Evolutionary conservation across 2,329 filamentous ascomycete species (phyloP), one percentile per base, ranked within the genome.

Genomic region (Leptographium flavum): DNA sequence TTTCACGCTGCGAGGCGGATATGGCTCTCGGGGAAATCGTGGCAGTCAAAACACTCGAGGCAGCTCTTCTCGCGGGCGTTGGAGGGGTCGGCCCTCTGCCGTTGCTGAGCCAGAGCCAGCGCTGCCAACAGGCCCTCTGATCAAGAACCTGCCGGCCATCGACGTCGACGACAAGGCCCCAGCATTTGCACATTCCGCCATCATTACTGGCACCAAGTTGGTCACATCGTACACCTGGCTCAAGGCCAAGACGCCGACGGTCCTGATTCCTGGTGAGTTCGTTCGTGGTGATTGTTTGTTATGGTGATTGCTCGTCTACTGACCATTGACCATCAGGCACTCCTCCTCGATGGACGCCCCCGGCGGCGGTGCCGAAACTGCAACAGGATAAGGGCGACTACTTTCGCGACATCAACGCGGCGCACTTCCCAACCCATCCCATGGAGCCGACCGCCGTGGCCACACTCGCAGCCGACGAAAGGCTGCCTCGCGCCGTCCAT

Each of bases 321-420:
- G n/a, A 37, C 31, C 27, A 19, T 11, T 28, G 27, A n/a, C 27
- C 17, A 15, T 33, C 45, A 73, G 71, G 71, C n/a, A 62, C 59
- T 50, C 73, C 72, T 13, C 65, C 70, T 3, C 56, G 53, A 13
- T 76, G 71, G 71, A 67, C 65, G 1, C 71, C 71, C 1, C 60
- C 61, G 1, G 9, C 49, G 1, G 31, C 53, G 4, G 54, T 63
- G 9, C 50, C 46, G 15, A 50, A 56, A 31, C 57, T 74, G 11
- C 28, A 51, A 4, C 56, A 68, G 52, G 75, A 79, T 49, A 54
- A 49, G 8, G 71, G 70, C 2, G 52, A 59, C 1, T 77, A 69
- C 52, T 76, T 65, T 48, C 69, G 71, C 3, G 74, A 79, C 52
- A 55, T 60, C 3, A 79, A 79, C 47, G 67, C 71, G 0, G 70